Evolutionary conservation across 164 flowering plant genomes (phyloP), one percentile per base, ranked within the genome.

Genomic region (Warburgia ugandensis): DNA sequence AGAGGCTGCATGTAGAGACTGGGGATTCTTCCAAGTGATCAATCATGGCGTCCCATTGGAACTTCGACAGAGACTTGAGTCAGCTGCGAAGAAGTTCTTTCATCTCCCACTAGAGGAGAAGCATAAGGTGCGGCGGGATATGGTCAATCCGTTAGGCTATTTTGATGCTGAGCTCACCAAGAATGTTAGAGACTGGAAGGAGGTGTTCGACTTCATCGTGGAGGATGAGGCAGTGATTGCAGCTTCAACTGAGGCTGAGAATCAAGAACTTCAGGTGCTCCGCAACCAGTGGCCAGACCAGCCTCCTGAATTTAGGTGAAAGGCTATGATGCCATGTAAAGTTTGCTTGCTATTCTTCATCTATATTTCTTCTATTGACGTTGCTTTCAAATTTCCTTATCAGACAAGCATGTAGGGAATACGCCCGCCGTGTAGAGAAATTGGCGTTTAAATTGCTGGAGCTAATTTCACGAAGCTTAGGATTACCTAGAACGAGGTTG

Each of bases 131-230:
- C 47, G 59, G 37, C 64, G 84, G 42, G 78, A 73, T 25, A 78
- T 71, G 57, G 55, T 20, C 31, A 65, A 69, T 8, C 64, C 77
- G 1, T 4, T 71, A 67, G 94, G 94, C 4, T 84, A 65, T 38
- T 66, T 74, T 44, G 87, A 81, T 7, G 26, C 69, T 0, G 87
- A 84, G 71, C 70, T 70, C 33, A 84, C 92, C 2, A 84, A 84
- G 45, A 80, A 79, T 45, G 87, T 84, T 1, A 77, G 92, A 31
- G 91, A 83, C 45, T 83, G 92, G 92, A 84, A 84, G 55, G 79
- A 84, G 54, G 84, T 84, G 29, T 77, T 84, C 37, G 88, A 81
- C 53, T 71, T 62, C 26, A 50, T 61, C 3, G 58, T 66, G 23
- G 29, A 43, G 23, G 65, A 65, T 50, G 71, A 73, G 0, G 63